phyloP scores from a whole-genome alignment of 2,329 filamentous ascomycete genomes.

The Penicillium sp. region DNA sequence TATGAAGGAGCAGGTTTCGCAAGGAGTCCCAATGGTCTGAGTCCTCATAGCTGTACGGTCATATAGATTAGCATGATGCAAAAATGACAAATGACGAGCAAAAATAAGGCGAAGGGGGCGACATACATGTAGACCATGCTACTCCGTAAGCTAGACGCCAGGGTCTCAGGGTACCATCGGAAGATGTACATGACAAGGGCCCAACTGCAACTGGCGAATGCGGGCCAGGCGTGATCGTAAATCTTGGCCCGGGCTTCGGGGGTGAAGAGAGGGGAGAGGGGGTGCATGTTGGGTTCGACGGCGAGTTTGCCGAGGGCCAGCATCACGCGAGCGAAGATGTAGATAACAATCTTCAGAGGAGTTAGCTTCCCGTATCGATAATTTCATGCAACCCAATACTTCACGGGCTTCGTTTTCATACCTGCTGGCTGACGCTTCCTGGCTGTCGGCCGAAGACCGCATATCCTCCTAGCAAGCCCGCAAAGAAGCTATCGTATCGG shows the following conservation, averaged over 20 bases:
- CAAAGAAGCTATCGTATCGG: conserved; percentile 79
- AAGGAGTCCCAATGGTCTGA: conserved; percentile 87
- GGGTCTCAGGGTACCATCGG: conserved; percentile 82
- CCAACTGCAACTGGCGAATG: conserved; percentile 90
- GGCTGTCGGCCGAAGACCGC: conserved; percentile 82
- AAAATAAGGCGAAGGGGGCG: background rate
- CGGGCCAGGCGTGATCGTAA: conserved; percentile 78
- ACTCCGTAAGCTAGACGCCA: conserved; percentile 86
- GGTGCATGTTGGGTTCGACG: conserved; percentile 60
- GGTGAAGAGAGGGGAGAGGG: conserved; percentile 45
- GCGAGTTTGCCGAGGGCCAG: conserved; percentile 81
- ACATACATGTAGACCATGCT: conserved; percentile 98
- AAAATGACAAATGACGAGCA: background rate
- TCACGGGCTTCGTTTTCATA: conserved; percentile 15
- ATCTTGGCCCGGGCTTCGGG: conserved; percentile 51
- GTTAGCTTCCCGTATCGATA: conserved; percentile 6
- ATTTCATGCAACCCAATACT: background rate
- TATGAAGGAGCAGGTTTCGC: conserved; percentile 82
- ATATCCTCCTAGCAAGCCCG: conserved; percentile 87
- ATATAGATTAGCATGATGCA: background rate
- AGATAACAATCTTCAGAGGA: conserved; percentile 79
- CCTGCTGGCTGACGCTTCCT: conserved; percentile 78
- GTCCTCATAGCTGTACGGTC: conserved; percentile 63
- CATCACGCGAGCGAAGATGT: conserved; percentile 90
- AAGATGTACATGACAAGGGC: conserved; percentile 94